Evolutionary conservation across 2,329 filamentous ascomycete species (phyloP), one percentile per base, ranked within the genome.

Genomic region (Aspergillus carbonarius): DNA sequence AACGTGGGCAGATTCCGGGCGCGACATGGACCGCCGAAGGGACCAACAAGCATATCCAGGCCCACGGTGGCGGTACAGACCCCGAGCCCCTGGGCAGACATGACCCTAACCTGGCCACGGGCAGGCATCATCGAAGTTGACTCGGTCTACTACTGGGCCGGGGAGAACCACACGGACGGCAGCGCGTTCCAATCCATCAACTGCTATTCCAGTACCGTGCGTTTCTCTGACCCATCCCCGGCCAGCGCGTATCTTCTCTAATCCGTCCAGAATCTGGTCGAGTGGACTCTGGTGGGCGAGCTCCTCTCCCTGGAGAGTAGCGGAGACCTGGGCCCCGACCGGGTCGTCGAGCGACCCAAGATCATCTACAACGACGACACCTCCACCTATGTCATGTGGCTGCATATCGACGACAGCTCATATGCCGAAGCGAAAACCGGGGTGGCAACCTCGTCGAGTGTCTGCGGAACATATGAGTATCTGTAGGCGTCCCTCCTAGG

Each of bases 141-240:
- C 44, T 78, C 76, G 9, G 82, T 80, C 0, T 90, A 85, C 76
- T 90, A 90, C 74, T 81, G 86, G 74, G 83, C 89, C 34, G 88
- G 88, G 15, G 88, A 90, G 70, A 87, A 90, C 74, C 89, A 90
- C 70, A 83, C 84, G 1, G 74, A 82, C n/a, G 85, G 86, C 23
- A 81, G 77, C 1, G 73, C 78, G 0, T 90, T 89, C 70, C 82
- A 85, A 59, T 85, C 85, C 53, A 77, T 90, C 64, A 89, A 88
- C 70, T 90, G 87, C 73, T 90, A 89, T 71, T 84, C 83, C 0
- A 87, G 84, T 13, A 78, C 77, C 12, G 78, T 60, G 10, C 0
- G 37, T 20, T 5, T 8, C 13, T 8, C 9, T 0, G 18, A 18
- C 5, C 50, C 10, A 1, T 4, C 1, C 2, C 17, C 12, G 1